Conservation (phyloP, 495 filamentous ascomycete genomes). For the Staphylotrichum tortipilum region DNA sequence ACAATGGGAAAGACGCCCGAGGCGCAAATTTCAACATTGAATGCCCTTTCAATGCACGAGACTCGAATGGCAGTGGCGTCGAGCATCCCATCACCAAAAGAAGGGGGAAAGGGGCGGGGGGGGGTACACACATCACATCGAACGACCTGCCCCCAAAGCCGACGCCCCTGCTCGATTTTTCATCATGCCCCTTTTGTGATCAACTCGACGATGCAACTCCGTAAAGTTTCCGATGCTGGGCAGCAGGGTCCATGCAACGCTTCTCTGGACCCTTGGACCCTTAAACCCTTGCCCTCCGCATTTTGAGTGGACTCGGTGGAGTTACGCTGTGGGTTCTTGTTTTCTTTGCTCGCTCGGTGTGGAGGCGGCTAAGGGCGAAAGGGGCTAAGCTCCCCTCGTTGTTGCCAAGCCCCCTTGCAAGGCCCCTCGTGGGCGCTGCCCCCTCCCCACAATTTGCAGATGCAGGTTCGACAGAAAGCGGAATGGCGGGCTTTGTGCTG, state of each 20-base stretch:
- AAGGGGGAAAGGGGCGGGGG: no score
- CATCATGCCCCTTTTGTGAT: background rate
- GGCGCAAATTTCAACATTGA: no score
- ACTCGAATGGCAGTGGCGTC: no score
- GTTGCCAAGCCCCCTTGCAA: constrained; percentile 4
- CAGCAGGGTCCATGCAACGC: background rate
- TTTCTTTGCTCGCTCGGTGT: constrained; percentile 3
- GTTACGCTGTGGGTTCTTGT: background rate
- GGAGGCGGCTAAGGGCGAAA: background rate
- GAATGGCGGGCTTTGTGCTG: background rate
- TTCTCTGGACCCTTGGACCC: no score
- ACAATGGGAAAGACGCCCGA: no score
- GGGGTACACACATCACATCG: no score
- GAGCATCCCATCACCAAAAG: no score
- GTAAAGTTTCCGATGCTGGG: background rate
- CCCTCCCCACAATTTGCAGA: constrained; percentile 7
- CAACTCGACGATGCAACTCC: no score
- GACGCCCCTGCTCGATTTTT: background rate
- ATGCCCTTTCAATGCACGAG: no score
- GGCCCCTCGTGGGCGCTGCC: constrained; percentile 5
- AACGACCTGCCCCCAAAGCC: no score
- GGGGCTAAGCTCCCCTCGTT: background rate
- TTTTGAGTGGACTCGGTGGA: background rate
- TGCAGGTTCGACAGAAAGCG: constrained; percentile 5
- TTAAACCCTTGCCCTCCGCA: background rate